Base-by-base conservation (phyloP, 192 early-diverging fungal genomes). In the Coemansia sp. region DNA sequence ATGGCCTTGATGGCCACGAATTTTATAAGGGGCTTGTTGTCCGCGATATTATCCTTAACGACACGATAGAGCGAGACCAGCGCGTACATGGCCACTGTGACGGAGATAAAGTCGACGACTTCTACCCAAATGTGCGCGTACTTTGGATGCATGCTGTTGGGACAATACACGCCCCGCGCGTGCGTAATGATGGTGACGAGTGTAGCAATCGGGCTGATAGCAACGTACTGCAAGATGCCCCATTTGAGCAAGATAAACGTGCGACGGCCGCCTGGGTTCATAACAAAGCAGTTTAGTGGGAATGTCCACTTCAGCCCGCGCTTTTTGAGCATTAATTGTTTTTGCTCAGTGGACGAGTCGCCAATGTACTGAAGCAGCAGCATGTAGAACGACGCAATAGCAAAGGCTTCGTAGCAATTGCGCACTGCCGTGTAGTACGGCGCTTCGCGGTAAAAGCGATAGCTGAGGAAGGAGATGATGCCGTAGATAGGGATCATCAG, bases 381-480 rank as follows among this genome's bases (percentile, higher is more conserved):
- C 60, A 89, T 79, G 76, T 90, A 92, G 86, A 94, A 94, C 10
- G 87, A 87, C 43, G 87, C 82, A 73, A 94, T 90, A 22, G 86
- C 88, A 83, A 92, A 88, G 12, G 90, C 87, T 75, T 94, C 91
- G 72, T 94, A 94, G 67, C 85, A 90, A 73, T 92, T 89, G 44
- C 93, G 89, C 40, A 92, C 72, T 0, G 88, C 89, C 65, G 85
- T 85, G 65, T 87, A 89, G 85, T 91, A 94, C 34, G 88, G 88
- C 16, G 89, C 81, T 65, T 88, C 78, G 61, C 85, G 79, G 66
- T 91, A 91, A 73, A 86, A 94, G 36, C 90, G 86, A 80, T 92
- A 94, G 66, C 86, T 84, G 64, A 90, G 79, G 57, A 82, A 90
- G 11, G 89, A 88, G 42, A 93, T 87, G 40, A 91, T 76, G 51